Base-by-base conservation (phyloP, 2,329 filamentous ascomycete genomes). In the Penicillium sp. region DNA sequence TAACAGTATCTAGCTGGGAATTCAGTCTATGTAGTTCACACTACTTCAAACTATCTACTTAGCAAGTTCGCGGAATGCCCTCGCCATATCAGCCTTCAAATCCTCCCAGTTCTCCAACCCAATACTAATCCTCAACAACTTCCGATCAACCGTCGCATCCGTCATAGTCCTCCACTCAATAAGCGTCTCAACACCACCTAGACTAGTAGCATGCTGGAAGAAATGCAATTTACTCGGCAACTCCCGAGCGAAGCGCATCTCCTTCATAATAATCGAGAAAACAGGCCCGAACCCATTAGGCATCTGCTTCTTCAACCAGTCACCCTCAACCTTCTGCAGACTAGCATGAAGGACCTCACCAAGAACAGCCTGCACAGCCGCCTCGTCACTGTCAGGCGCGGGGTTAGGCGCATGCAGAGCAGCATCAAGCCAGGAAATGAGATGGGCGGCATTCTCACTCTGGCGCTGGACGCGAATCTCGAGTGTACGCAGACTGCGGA, bases 121-220 rank as follows among this genome's bases (percentile, higher is more conserved):
- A 35, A 97, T 78, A 73, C 93, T 97, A 31, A 99, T 78, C 51
- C 94, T 80, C 74, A 97, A 69, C 72, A 97, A 74, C 57, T 84
- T 81, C 69, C 81, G 84, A 70, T 95, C 90, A 40, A 95, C 87
- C 1, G 73, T 80, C 3, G 76, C 68, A 79, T 99, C 94, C 58
- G 87, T 88, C 91, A 99, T 94, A 48, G 89, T 85, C 58, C 94
- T 83, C 94, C 94, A 99, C 82, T 99, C 94, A 67, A 99, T 93
- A 79, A 97, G 77, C 70, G 91, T 94, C 83, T 97, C 94, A 10
- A 97, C 91, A 5, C 94, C 93, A 2, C 94, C 94, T 29, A 97
- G 77, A 73, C 90, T 95, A 2, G 94, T 99, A 6, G 94, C 94
- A 75, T 99, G 94, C 67, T 96, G 91, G 79, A 97, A 97, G 45